Evolutionary conservation across 2,329 filamentous ascomycete species (phyloP), one percentile per base, ranked within the genome.

Genomic region (Phialocephala subalpina): DNA sequence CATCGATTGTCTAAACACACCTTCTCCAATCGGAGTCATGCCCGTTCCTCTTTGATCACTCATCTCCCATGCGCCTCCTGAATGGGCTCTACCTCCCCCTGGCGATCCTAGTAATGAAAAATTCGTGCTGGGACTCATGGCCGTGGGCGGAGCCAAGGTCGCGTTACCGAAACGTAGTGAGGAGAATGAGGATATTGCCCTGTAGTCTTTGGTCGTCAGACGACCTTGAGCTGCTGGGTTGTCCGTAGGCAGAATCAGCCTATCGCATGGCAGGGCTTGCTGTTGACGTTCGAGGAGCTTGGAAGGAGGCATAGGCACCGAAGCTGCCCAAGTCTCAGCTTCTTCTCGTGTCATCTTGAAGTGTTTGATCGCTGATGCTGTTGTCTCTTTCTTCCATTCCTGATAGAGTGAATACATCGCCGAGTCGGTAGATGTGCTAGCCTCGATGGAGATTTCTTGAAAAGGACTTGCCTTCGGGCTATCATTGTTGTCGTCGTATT

Each of bases 21-120:
- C 85, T 58, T 89, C 86, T 0, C 85, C 82, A 18, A 87, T 82
- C 5, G 84, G 84, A 22, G 84, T 84, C 78, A 87, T 84, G 8
- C 80, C 82, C 20, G 80, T 76, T 61, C 22, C 77, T 77, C 49
- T 77, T 78, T 47, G 77, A 72, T 36, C 82, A 72, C 56, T 67
- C 63, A 33, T 77, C 72, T 85, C 86, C 74, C 73, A n/a, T n/a
- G n/a, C n/a, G n/a, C n/a, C n/a, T n/a, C n/a, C n/a, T n/a, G n/a
- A n/a, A n/a, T n/a, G n/a, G n/a, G n/a, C n/a, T 33, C 9, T 33
- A 33, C 9, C 76, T 35, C 77, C 76, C 16, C 77, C 77, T 3
- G 80, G 65, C 3, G 78, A 76, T 22, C 80, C 79, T 5, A 77
- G 74, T 69, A 82, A 76, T 7, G 75, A 75, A 67, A 83, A 86